Conservation (phyloP, 108 stramenopile genomes). For the Cyclotella sp. region DNA sequence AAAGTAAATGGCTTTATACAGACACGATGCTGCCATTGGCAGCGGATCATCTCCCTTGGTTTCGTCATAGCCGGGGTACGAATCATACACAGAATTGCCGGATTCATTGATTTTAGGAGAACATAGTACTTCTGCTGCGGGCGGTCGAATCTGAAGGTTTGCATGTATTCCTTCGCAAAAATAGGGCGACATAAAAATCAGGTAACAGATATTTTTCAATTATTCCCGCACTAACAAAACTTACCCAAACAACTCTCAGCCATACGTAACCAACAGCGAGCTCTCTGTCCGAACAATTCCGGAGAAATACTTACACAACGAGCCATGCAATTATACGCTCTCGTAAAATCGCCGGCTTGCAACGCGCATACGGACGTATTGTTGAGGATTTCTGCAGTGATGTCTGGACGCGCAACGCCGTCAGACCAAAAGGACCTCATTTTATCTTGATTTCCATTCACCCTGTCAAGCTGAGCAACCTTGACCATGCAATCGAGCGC, state of each 20-base stretch:
- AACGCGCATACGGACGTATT: slow-evolving; percentile 77
- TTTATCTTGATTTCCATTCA: not conserved
- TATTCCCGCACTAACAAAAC: slow-evolving; percentile 9
- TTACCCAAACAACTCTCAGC: slow-evolving; percentile 82
- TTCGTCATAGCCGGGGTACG: slow-evolving; percentile 45
- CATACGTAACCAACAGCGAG: slow-evolving; percentile 78
- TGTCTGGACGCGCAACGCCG: slow-evolving; percentile 63
- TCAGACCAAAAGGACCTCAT: slow-evolving; percentile 56
- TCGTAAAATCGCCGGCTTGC: slow-evolving; percentile 60
- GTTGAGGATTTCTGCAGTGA: slow-evolving; percentile 61
- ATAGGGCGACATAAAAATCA: not conserved
- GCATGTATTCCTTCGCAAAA: slow-evolving; percentile 28
- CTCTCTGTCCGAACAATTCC: slow-evolving; percentile 43
- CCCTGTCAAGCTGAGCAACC: slow-evolving; percentile 1
- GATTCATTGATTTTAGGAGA: slow-evolving; percentile 7
- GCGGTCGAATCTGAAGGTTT: slow-evolving; percentile 18
- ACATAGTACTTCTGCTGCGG: not conserved
- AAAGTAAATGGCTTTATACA: slow-evolving; percentile 35
- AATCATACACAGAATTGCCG: not conserved
- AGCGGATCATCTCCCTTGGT: slow-evolving; percentile 48
- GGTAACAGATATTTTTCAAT: not conserved
- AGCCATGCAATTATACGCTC: slow-evolving; percentile 77
- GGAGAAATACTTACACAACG: slow-evolving; percentile 53
- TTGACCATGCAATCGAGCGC: slow-evolving; percentile 47
- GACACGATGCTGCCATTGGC: slow-evolving; percentile 31